phyloP scores from a whole-genome alignment of 163 green algal genomes.

The Volvox carteri region DNA sequence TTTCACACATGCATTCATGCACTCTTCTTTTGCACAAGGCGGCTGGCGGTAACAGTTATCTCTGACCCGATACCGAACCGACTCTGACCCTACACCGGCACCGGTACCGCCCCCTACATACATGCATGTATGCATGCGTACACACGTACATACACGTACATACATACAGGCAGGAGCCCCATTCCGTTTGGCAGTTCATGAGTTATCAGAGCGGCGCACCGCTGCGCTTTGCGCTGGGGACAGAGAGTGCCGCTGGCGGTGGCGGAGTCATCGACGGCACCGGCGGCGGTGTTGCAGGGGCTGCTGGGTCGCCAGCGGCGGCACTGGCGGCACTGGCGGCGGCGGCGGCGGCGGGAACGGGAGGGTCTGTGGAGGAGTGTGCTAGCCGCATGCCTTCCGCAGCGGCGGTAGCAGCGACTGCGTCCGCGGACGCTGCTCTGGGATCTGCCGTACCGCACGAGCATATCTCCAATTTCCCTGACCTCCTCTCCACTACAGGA shows the following conservation, averaged over 20 bases:
- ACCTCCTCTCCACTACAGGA: background rate
- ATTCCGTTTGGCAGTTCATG: background rate
- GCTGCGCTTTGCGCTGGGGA: background rate
- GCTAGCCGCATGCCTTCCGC: background rate
- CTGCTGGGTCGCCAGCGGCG: background rate
- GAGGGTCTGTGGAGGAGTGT: background rate
- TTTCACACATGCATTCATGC: no score
- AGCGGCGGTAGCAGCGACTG: background rate
- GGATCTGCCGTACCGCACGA: background rate
- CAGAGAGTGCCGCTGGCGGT: background rate
- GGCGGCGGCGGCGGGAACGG: background rate
- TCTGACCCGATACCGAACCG: no score
- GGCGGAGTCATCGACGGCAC: background rate
- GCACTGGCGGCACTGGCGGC: background rate
- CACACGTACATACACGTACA: no score
- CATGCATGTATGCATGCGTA: background rate
- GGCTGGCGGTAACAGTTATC: no score
- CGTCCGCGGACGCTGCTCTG: background rate
- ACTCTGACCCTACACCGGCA: no score
- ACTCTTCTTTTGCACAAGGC: no score
- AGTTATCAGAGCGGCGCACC: background rate
- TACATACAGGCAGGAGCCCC: conserved; percentile 5
- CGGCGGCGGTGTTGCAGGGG: background rate
- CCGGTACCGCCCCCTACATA: no score
- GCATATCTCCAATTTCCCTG: background rate